Conservation (phyloP, 345 rosid species). For the Eucalyptus cloeziana region DNA sequence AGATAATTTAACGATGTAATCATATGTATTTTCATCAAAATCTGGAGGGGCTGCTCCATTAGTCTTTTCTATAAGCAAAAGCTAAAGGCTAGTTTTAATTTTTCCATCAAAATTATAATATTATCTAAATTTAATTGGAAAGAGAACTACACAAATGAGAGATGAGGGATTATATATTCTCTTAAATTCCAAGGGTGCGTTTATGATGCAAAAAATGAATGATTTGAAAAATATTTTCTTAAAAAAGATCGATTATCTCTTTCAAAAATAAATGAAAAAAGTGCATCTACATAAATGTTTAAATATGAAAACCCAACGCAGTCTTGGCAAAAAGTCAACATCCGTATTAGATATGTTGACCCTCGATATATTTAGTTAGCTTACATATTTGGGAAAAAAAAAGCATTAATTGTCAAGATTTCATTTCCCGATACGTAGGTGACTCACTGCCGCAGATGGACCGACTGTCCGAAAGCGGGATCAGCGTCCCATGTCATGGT, state of each 20-base stretch:
- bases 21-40: not conserved
- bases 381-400: too few species aligned
- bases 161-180: not conserved
- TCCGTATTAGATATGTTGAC: not conserved
- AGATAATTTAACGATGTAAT: not conserved
- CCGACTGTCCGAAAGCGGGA: too few species aligned
- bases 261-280: too few species aligned
- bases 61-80: not conserved
- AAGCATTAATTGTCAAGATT: too few species aligned
- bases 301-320: not conserved
- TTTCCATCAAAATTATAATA: not conserved
- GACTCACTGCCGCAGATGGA: too few species aligned
- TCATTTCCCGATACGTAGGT: too few species aligned
- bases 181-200: not conserved
- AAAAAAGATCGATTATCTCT: too few species aligned
- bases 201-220: too few species aligned
- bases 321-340: not conserved
- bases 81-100: not conserved
- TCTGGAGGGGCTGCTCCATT: not conserved
- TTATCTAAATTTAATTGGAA: not conserved
- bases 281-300: too few species aligned
- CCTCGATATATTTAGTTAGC: not conserved
- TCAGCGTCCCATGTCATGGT: too few species aligned
- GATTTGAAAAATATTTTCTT: too few species aligned
- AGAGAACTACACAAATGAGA: not conserved